Base-by-base conservation (phyloP, 805 yeast genomes). In the Candida nonsorbophila region DNA sequence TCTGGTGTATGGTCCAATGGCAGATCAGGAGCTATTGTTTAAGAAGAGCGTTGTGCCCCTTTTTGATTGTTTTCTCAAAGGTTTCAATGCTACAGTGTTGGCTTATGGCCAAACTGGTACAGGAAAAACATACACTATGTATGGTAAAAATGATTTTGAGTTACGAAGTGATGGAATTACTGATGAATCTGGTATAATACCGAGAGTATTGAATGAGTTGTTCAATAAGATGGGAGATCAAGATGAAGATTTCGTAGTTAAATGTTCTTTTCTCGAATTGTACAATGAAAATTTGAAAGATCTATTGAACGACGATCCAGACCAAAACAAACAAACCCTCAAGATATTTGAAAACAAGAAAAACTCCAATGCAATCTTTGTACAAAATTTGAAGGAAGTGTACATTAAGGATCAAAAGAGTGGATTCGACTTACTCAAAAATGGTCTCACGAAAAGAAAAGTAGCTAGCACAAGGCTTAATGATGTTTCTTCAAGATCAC, bases 61-160 rank as follows among this genome's bases (percentile, higher is more conserved):
- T 35, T 56, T 86, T 33, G 59, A 68, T 29, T 94, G 90, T 13
- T 82, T 79, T 49, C 37, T 72, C 27, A 49, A 52, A 27, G 79
- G 80, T 10, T 66, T 53, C 39, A 85, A 84, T 49, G 85, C 87
- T 41, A 82, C 95, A 0, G 69, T 85, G 16, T 66, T 86, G 41
- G 94, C 92, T 0, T 74, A 74, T 46, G 80, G 80, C 14, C 94
- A 85, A 69, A 86, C 95, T 0, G 92, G 95, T 1, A 83, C 94
- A 0, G 95, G 95, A 15, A 86, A 85, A 45, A 85, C 95, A 0
- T 77, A 77, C 48, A 72, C 80, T 2, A 74, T 74, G 92, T 75
- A 72, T 49, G 79, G 80, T 6, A 68, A 66, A 21, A 30, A 44
- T 17, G 29, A 31, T 21, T 5, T 10, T 14, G 13, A 21, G n/a